Percentiles rank a stretch among this genome's conserved stretches.
Conservation (phyloP, 257 asterid genomes). For the Solanum pinnatisectum region DNA sequence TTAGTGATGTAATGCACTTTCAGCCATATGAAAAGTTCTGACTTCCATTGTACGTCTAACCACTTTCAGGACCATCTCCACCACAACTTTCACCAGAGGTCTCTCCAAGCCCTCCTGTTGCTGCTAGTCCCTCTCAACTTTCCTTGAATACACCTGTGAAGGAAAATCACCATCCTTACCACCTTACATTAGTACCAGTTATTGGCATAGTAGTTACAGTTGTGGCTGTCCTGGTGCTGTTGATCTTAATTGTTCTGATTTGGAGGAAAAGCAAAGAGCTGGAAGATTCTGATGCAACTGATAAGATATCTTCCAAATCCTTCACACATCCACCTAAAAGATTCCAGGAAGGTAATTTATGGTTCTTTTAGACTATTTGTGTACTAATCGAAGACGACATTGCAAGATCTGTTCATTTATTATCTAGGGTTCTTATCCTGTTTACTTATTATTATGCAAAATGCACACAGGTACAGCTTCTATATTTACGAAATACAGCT, state of each 20-base stretch:
- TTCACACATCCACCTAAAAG: constrained; percentile 41
- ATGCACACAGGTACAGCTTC: constrained; percentile 54
- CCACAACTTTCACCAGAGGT: constrained; percentile 38
- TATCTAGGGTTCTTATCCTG: background rate
- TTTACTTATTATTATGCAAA: constrained; percentile 6
- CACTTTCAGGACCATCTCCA: constrained; percentile 32
- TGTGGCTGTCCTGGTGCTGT: constrained; percentile 42
- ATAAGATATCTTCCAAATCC: constrained; percentile 33
- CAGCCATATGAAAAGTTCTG: background rate
- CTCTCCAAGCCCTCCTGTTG: constrained; percentile 46
- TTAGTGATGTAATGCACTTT: background rate
- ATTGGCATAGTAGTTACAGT: constrained; percentile 62
- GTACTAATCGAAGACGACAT: background rate
- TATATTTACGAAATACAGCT: constrained; percentile 80
- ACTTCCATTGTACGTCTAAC: background rate
- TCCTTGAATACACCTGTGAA: constrained; percentile 26
- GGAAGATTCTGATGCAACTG: constrained; percentile 29
- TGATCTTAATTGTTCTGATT: constrained; percentile 47
- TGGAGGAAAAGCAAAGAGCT: constrained; percentile 59
- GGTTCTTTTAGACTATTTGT: background rate
- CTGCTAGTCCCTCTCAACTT: constrained; percentile 58
- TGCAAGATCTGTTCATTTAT: background rate
- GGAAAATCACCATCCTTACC: constrained; percentile 41
- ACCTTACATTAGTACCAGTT: constrained; percentile 47
- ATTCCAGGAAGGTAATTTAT: constrained; percentile 55